Conservation (phyloP, 192 early-diverging fungal genomes). For the Coemansia erecta region DNA sequence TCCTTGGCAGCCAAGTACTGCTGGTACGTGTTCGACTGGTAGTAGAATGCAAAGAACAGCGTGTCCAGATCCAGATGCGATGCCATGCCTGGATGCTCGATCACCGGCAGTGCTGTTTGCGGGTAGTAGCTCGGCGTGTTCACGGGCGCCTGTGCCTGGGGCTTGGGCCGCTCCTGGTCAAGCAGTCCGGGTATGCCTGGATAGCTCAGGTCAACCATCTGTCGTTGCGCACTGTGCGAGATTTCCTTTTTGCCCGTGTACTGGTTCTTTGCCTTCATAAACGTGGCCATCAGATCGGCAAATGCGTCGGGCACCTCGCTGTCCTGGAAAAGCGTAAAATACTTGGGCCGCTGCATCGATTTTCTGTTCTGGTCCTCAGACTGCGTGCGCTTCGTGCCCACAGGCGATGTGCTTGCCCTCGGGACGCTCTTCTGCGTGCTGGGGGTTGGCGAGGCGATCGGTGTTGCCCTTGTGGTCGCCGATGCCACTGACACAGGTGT, state of each 20-base stretch:
- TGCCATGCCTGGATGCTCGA: constrained; percentile 82
- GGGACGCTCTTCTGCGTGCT: neutral
- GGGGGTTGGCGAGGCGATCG: neutral
- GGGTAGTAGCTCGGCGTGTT: constrained; percentile 92
- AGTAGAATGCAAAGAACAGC: constrained; percentile 98
- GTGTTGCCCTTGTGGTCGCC: neutral
- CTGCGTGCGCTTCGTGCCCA: constrained; percentile 38
- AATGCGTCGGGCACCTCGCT: constrained; percentile 62
- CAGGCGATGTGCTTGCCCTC: constrained; percentile 38
- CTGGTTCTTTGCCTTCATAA: constrained; percentile 64
- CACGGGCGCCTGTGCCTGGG: constrained; percentile 24
- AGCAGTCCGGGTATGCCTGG: constrained; percentile 76
- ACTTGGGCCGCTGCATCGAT: constrained; percentile 49
- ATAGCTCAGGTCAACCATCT: constrained; percentile 84
- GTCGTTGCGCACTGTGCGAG: constrained; percentile 41
- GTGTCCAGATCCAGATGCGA: constrained; percentile 93
- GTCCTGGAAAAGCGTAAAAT: constrained; percentile 49
- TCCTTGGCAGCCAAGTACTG: constrained; percentile 96
- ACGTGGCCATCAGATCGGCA: constrained; percentile 65
- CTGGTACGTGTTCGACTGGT: constrained; percentile 93
- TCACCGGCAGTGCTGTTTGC: constrained; percentile 74
- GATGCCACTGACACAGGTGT: neutral
- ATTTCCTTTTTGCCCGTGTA: constrained; percentile 30
- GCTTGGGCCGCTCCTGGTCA: constrained; percentile 79
- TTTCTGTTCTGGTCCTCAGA: constrained; percentile 26